Evolutionary conservation across 192 early-diverging fungal genomes (phyloP), one percentile per base, ranked within the genome.

Genomic region (Podila epigama): DNA sequence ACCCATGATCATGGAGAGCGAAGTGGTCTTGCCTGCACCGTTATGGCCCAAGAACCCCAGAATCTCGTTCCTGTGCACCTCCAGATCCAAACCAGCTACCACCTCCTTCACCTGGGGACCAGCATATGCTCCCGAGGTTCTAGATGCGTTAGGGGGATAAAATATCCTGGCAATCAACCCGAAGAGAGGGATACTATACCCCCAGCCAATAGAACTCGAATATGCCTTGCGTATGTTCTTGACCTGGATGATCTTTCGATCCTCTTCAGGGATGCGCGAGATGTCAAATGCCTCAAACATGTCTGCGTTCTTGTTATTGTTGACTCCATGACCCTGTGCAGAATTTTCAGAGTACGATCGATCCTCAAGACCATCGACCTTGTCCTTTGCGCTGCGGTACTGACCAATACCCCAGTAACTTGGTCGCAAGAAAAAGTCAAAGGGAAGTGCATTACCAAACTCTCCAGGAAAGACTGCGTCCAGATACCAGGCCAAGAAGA

Each of bases 11-110:
- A 80, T 79, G 18, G 68, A 68, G 4, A 84, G 51, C 9, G 80
- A 79, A 3, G 83, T 89, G 3, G 86, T 85, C 58, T 89, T 89
- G 12, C 88, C 88, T 8, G 83, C 82, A 13, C 89, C 89, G 57
- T 90, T 90, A 55, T 86, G 86, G 42, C 87, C 86, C 60, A 87
- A 65, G 50, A 89, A 79, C 20, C 84, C 81, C 34, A 87, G 60
- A 32, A 83, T 86, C 68, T 88, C 83, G 34, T 84, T 85, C 27
- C 61, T 50, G 40, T 85, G 66, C 16, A 85, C 51, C 22, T 85
- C 70, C 6, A 87, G 37, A 50, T 64, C 50, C 54, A 86, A 55
- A 32, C 80, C 80, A 1, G 39, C 54, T 28, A 75, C 71, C 20
- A 78, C 70, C 28, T 63, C 52, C 34, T 68, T 55, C 36, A 34